Base-by-base conservation (phyloP, 371 early-diverging fungal species). In the Syncephalis fuscata region DNA sequence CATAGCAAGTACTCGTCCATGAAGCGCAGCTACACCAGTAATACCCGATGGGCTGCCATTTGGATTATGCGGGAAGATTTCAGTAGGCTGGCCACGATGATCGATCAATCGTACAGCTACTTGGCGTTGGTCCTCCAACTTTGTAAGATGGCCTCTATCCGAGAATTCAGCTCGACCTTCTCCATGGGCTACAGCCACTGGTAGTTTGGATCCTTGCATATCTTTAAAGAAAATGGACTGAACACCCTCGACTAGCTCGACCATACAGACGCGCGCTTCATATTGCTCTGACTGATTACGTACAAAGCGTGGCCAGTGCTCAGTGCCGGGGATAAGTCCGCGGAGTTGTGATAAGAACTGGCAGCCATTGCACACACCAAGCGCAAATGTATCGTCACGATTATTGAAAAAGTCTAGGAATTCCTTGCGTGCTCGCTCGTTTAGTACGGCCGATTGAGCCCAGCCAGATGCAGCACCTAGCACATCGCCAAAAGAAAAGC, bases 331-430 rank as follows among this genome's bases (percentile, higher is more conserved):
- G 45, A 92, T 85, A 44, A 90, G 48, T 43, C 80, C 82, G 21
- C 76, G 63, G 58, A 97, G 73, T 44, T 81, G 80, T 24, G 85
- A 73, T 53, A 97, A 59, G 84, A 94, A 90, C 63, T 97, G 95
- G 64, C 95, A 97, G 27, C 97, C 97, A 57, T 94, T 97, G 70
- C 97, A 97, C 32, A 94, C 85, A 48, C 94, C 95, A 41, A 97
- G 62, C 1, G 88, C 78, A 65, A 97, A 97, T 2, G 97, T 93
- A 55, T 92, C 83, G 7, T 67, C 40, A 20, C 94, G 79, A 24
- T 62, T 60, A 17, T 60, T 59, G 64, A 94, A 91, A 69, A 92
- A 96, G 36, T 65, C 64, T 1, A 60, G 51, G 48, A 96, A 84
- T 69, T 88, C 82, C 25, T 65, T 52, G 36, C 86, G 74, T 1